Conservation (phyloP, 2,329 filamentous ascomycete genomes). For the Hysterium pulicare region DNA sequence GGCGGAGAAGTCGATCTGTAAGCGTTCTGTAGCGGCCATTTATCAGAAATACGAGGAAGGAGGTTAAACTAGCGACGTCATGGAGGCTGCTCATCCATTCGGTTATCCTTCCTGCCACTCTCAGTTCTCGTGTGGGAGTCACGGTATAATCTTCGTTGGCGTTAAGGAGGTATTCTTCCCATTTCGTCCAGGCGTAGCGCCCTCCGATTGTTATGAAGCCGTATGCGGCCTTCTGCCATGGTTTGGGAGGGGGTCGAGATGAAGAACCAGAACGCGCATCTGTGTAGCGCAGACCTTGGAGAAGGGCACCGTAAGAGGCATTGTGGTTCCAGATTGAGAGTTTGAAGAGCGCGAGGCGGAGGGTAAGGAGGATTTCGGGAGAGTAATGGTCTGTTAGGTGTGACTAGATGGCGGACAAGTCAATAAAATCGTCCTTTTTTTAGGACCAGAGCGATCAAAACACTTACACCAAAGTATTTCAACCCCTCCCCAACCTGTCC, state of each 20-base stretch:
- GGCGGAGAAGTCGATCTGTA: constrained; percentile 76
- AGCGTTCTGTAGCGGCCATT: constrained; percentile 90
- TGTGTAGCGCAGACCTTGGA: constrained; percentile 88
- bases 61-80: constrained; percentile 75
- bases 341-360: constrained; percentile 85
- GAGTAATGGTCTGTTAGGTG: constrained; percentile 83
- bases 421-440: no score
- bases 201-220: constrained; percentile 83
- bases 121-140: constrained; percentile 49
- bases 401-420: constrained; percentile 28
- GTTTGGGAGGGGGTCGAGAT: constrained; percentile 66
- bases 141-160: constrained; percentile 70
- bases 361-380: constrained; percentile 73
- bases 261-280: constrained; percentile 64
- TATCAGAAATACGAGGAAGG: constrained; percentile 86
- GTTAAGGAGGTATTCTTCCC: constrained; percentile 80
- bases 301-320: constrained; percentile 85
- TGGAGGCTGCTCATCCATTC: constrained; percentile 68
- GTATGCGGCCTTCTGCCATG: constrained; percentile 78
- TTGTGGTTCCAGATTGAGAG: constrained; percentile 95
- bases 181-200: constrained; percentile 85
- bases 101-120: constrained; percentile 65
- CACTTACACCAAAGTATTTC: constrained; percentile 73
- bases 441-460: no score
- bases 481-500: constrained; percentile 82